A percentile compares a stretch with the other conserved stretches of the same genome.
phyloP scores from a whole-genome alignment of 2,329 filamentous ascomycete genomes.

The Leptosphaerulina australis region DNA sequence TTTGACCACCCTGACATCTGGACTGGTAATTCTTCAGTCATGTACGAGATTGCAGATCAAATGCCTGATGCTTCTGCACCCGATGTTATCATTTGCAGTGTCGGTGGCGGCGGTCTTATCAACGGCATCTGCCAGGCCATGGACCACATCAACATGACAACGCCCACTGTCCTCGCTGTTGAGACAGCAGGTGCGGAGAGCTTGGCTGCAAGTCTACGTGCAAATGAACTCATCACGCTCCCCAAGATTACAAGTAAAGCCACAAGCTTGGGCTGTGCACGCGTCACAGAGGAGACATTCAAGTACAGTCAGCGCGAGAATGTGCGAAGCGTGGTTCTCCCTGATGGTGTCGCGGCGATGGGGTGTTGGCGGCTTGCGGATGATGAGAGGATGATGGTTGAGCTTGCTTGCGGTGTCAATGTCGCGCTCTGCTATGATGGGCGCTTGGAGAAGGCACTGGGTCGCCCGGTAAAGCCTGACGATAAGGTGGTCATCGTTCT shows the following conservation, averaged over 20 bases:
- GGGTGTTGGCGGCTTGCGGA: slow-evolving; percentile 79
- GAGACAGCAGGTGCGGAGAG: slow-evolving; percentile 79
- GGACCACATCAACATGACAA: slow-evolving; percentile 50
- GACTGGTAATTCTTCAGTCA: slow-evolving; percentile 66
- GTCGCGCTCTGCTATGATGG: slow-evolving; percentile 72
- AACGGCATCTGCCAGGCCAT: slow-evolving; percentile 77
- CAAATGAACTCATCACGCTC: slow-evolving; percentile 65
- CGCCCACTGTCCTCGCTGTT: slow-evolving; percentile 66
- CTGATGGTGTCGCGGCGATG: slow-evolving; percentile 78
- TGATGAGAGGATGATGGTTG: slow-evolving; percentile 80
- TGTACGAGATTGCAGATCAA: slow-evolving; percentile 58
- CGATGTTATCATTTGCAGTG: slow-evolving; percentile 75
- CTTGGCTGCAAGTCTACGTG: slow-evolving; percentile 66
- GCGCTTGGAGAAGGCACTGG: slow-evolving; percentile 61
- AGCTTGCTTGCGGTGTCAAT: slow-evolving; percentile 83
- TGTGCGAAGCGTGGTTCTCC: slow-evolving; percentile 67
- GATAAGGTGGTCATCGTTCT: slow-evolving; percentile 83
- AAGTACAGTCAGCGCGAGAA: slow-evolving; percentile 63
- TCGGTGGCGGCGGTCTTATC: slow-evolving; percentile 81
- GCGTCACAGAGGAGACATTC: slow-evolving; percentile 72
- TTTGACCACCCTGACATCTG: slow-evolving; percentile 73
- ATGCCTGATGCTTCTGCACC: slow-evolving; percentile 55
- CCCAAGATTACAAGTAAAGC: slow-evolving; percentile 76
- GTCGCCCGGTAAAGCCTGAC: slow-evolving; percentile 67
- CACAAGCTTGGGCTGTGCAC: slow-evolving; percentile 72